phyloP scores from a whole-genome alignment of 2,329 filamentous ascomycete genomes.

The Colletotrichum neosansevieriae region DNA sequence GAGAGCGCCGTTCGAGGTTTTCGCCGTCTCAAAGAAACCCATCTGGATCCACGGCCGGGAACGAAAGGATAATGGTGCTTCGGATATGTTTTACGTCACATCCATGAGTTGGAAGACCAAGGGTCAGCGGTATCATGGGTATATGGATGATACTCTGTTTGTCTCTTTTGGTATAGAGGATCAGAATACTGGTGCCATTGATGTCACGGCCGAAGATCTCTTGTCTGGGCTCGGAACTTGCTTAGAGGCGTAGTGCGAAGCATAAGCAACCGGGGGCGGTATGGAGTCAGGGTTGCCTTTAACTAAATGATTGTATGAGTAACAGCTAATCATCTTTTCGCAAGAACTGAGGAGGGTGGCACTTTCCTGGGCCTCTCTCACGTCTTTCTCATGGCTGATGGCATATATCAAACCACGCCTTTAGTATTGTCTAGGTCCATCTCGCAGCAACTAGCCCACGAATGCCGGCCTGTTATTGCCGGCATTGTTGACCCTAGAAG shows the following conservation, averaged over 20 bases:
- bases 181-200: slow-evolving; percentile 59
- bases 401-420: too few species aligned
- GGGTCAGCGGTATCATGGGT: slow-evolving; percentile 65
- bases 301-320: too few species aligned
- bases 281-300: too few species aligned
- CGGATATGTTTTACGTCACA: slow-evolving; percentile 70
- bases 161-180: slow-evolving; percentile 70
- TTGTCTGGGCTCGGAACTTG: slow-evolving; percentile 48
- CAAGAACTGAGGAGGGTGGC: too few species aligned
- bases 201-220: slow-evolving; percentile 63
- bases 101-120: slow-evolving; percentile 66
- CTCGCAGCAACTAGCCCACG: too few species aligned
- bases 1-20: slow-evolving; percentile 60
- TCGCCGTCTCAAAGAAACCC: slow-evolving; percentile 62
- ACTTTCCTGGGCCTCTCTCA: too few species aligned
- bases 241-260: not conserved
- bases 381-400: too few species aligned
- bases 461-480: too few species aligned
- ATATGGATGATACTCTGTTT: slow-evolving; percentile 66
- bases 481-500: too few species aligned
- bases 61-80: slow-evolving; percentile 49
- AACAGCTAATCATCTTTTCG: too few species aligned
- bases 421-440: too few species aligned
- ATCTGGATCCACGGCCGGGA: slow-evolving; percentile 67
- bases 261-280: too few species aligned